Evolutionary conservation across 78 protist genomes (phyloP), one percentile per base, ranked within the genome.

Genomic region (Isochrysis galbana): DNA sequence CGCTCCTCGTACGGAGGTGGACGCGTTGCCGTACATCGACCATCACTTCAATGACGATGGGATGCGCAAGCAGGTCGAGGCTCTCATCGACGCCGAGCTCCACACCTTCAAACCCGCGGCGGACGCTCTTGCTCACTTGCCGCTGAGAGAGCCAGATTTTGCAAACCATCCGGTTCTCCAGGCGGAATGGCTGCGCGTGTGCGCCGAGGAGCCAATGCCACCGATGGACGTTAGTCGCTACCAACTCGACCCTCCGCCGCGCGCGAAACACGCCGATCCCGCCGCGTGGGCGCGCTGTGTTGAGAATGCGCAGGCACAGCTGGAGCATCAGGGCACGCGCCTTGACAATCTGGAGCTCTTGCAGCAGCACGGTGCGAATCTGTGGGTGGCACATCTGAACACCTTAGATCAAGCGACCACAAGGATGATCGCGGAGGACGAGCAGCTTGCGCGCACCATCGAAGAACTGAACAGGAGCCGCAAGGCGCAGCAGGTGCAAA

Each of bases 221-320:
- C 29, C 5, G 39, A 29, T 70, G 42, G 80, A 70, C 80, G 22
- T 22, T 17, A 70, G 21, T 17, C 2, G 80, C 29, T 70, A 70
- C 39, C 80, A 70, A 41, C 80, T 70, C 80, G 80, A 70, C 41
- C 80, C 80, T 26, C 80, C 80, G 80, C 80, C 80, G 39, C 34
- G 14, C 39, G 17, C 29, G 19, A 5, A 34, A 41, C 80, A 34
- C 23, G 17, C 29, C 11, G 80, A 70, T 41, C 36, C 41, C 23
- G 17, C 1, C 32, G 80, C 80, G 41, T 70, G 80, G 80, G n/a
- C 29, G 42, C 2, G 41, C 17, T 2, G n/a, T 3, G 41, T 70
- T 21, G 41, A 21, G 41, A 70, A 70, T 41, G 80, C 80, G 41
- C 41, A 70, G 0, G 80, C 80, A 41, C 80, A 70, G 41, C 80